Base-by-base conservation (phyloP, 2,329 filamentous ascomycete species). In the Juglanconis juglandina region DNA sequence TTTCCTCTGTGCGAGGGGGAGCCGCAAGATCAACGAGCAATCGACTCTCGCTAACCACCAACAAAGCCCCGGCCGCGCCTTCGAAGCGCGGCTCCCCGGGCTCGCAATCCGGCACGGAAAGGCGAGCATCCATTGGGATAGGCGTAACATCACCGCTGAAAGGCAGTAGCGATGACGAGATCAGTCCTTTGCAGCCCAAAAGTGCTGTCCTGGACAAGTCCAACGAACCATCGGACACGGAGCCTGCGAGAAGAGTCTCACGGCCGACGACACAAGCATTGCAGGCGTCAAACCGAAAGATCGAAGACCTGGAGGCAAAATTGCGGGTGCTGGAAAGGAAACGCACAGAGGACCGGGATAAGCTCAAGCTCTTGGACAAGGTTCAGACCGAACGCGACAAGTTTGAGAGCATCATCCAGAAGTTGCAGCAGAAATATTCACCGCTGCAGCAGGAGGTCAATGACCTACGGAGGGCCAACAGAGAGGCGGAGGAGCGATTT, bases 231-330 rank as follows among this genome's bases (percentile, higher is more conserved):
- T 68, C 64, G 46, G 66, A 73, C 1, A 66, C 72, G 3, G 68
- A 76, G n/a, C 69, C 74, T 30, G 66, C 72, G 24, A 67, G 68
- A 65, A 63, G 48, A 35, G 61, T 63, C 24, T 63, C 61, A 41
- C 52, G 61, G 34, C 61, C 61, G 9, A 63, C 61, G 17, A 63
- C 61, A 30, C 58, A 61, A 35, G 61, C 61, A 5, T 53, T 63
- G 10, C 61, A 63, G 54, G 79, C 82, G 1, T 75, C 82, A 2
- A 81, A 77, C 30, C 82, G 88, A 64, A 90, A 96, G 69, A 86
- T 94, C 24, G 93, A 97, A 66, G 91, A 96, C 65, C 79, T 97
- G 14, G 92, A 96, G 71, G 88, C 91, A 0, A 97, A 96, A 71
- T 77, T 98, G 2, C 87, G 89, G 57, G 81, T 97, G 3, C 80